Evolutionary conservation across 2,329 filamentous ascomycete genomes (phyloP), one percentile per base, ranked within the genome.

Genomic region (Microcyclospora tardicrescens): DNA sequence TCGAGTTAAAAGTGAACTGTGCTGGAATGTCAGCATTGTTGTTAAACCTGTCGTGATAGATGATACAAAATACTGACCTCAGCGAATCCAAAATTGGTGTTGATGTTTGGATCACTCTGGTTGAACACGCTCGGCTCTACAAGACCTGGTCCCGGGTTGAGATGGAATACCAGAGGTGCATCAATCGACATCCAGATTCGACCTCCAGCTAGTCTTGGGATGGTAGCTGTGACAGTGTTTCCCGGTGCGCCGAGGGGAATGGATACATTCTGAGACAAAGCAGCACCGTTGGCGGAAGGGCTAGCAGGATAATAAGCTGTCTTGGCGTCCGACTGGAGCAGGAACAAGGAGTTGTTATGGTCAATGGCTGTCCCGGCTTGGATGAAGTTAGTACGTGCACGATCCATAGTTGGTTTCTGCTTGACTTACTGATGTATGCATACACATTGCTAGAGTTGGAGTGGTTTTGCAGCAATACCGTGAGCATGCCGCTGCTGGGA

Each of bases 381-480:
- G 19, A 24, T 24, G 4, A 4, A 24, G 19, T 24, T 8, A 24
- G 19, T 24, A 24, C 8, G 19, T 8, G 19, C 19, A 24, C 19
- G 8, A 24, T 4, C 19, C 8, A 24, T 28, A 28, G 28, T 2
- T 28, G 4, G 14, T 41, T 28, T 33, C 34, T 12, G n/a, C 15
- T 24, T 24, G 6, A 44, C 51, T 35, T 33, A 55, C 53, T 86
- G 52, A 91, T 71, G 56, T 61, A 61, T 9, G 57, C 57, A 39
- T 52, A 61, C 30, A 59, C 54, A 6, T 51, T 44, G 36, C 40
- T 46, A 2, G 56, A 57, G 37, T 42, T 53, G 12, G 55, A 57
- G 15, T 55, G 46, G 43, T 61, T 61, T 33, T 49, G 47, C 3
- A 61, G 43, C 10, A 44, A 43, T 27, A 61, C 50, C 35, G 51